Evolutionary conservation across 495 filamentous ascomycete genomes (phyloP), one percentile per base, ranked within the genome.

Genomic region (Neurospora tetrasperma): DNA sequence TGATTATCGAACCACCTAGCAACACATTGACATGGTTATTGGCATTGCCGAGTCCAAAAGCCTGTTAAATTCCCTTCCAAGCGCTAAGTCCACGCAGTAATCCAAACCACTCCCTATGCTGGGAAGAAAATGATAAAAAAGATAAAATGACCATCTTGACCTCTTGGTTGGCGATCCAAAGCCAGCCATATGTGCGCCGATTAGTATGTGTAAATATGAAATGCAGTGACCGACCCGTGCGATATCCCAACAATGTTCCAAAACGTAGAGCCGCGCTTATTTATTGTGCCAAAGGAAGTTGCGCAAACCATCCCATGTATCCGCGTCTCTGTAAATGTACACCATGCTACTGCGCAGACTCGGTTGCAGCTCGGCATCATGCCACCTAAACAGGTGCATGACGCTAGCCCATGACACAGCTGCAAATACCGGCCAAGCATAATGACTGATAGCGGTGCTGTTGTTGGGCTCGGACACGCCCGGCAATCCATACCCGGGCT

Each of bases 321-420:
- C 92, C 31, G 91, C 89, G 75, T 96, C 79, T 72, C 88, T 89
- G 80, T 93, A 98, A 88, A 99, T 97, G 81, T 98, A 99, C 73
- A 90, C 91, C 96, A 99, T 99, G 84, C 95, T 98, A 82, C 91
- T 94, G 81, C 94, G 88, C 84, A 99, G 83, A 81, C 94, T 97
- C 69, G 89, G 87, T 83, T 96, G 95, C 78, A 99, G 85, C 38
- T 90, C 93, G 73, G 96, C 93, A 11, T 94, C 92, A 83, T 98
- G 89, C 90, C 91, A 94, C 73, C 91, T 87, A 85, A 97, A 99
- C 46, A 98, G 81, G 82, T 94, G 96, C 96, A 99, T 99, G 71
- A 99, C 95, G 54, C 86, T 79, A 0, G 90, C 96, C 96, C 96
- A 99, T 76, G 90, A 94, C 71, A 93, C 69, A 73, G 89, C 90